phyloP scores from a whole-genome alignment of 345 rosid species.

The Rhizophora apiculata region DNA sequence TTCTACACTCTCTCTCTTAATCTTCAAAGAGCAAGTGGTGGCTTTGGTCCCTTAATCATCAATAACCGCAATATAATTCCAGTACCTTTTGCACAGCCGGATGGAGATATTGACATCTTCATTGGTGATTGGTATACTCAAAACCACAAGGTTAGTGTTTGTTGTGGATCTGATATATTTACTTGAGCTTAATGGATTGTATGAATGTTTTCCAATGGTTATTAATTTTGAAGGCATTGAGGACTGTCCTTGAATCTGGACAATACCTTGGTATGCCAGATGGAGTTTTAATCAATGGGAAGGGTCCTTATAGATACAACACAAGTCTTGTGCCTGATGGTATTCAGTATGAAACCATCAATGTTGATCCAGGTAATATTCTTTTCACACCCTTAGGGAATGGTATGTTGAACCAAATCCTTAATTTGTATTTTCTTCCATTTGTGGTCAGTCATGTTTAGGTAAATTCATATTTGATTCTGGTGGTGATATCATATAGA shows the following conservation, averaged over 20 bases:
- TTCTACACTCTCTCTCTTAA: conserved; percentile 12
- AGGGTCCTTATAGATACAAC: conserved; percentile 1
- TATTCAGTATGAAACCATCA: background rate
- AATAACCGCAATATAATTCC: conserved; percentile 27
- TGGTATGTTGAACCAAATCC: background rate
- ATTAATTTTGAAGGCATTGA: background rate
- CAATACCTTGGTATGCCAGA: conserved; percentile 1
- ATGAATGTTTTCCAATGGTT: background rate
- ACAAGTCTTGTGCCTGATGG: background rate
- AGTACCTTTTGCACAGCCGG: conserved; percentile 78
- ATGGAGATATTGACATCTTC: conserved; percentile 58
- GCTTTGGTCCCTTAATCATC: background rate
- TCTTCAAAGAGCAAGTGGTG: background rate
- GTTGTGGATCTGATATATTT: background rate
- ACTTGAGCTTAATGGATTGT: conserved; percentile 3
- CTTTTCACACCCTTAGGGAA: background rate
- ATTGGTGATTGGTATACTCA: conserved; percentile 89
- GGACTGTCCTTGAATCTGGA: background rate
- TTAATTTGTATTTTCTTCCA: background rate
- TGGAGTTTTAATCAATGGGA: conserved; percentile 3
- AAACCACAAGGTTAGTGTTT: conserved; percentile 66
- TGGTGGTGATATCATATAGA: too few relatives aligned
- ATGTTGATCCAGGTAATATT: background rate
- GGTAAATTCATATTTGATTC: too few relatives aligned
- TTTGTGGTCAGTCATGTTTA: background rate